phyloP scores from a whole-genome alignment of 2,329 filamentous ascomycete genomes.

The Cadophora luteo-olivacea region DNA sequence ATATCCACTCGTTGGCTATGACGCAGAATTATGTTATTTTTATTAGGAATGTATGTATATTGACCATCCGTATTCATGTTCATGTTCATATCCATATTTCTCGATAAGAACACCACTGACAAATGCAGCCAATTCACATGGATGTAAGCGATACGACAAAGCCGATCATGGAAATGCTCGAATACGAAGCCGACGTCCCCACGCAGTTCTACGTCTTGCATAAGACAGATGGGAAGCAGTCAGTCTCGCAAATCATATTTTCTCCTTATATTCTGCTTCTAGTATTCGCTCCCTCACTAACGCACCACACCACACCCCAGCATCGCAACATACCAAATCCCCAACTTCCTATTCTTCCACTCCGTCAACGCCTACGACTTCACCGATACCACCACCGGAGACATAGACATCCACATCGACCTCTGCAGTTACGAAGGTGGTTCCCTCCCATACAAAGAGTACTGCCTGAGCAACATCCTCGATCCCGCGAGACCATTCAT shows the following conservation, averaged over 20 bases:
- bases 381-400: slow-evolving; percentile 10
- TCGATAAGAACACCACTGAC: too few relatives aligned
- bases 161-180: slow-evolving; percentile 19
- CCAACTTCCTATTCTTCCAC: slow-evolving; percentile 81
- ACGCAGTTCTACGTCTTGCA: slow-evolving; percentile 21
- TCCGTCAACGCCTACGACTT: slow-evolving; percentile 68
- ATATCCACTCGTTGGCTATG: slow-evolving; percentile 82
- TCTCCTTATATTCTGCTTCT: neutral
- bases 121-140: too few relatives aligned
- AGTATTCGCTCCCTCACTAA: neutral
- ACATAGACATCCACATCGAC: slow-evolving; percentile 19
- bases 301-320: slow-evolving; percentile 67
- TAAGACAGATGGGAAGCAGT: slow-evolving; percentile 22
- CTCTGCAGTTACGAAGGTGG: slow-evolving; percentile 15
- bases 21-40: slow-evolving; percentile 70
- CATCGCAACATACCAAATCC: slow-evolving; percentile 70
- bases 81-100: too few relatives aligned
- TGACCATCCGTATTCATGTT: neutral
- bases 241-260: neutral
- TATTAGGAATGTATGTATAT: slow-evolving; percentile 20
- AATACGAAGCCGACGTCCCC: slow-evolving; percentile 3
- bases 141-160: slow-evolving; percentile 20
- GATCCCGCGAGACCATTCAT: slow-evolving; percentile 11
- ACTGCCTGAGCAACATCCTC: slow-evolving; percentile 18
- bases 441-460: slow-evolving; percentile 17